Base-by-base conservation (phyloP, 2,329 filamentous ascomycete species). In the Blastomyces parvus region DNA sequence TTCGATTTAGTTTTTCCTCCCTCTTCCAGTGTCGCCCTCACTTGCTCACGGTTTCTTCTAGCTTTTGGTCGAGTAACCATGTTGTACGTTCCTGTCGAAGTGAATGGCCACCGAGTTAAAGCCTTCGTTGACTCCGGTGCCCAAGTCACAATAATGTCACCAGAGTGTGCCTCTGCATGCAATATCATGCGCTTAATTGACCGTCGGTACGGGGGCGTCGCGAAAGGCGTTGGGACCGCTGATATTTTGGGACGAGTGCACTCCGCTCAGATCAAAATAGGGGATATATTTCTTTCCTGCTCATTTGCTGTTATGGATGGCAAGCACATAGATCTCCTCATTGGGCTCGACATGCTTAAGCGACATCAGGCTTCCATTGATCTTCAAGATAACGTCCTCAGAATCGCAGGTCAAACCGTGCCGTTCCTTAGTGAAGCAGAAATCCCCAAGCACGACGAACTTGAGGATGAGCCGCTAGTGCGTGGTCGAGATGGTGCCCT, bases 281-380 rank as follows among this genome's bases (percentile, higher is more conserved):
- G 93, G 61, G 86, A 84, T 52, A 84, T 93, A 66, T 91, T 91
- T 73, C 81, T 99, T 69, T 88, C 93, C 2, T 97, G 92, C 78
- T 94, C 91, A 64, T 99, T 99, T 76, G 99, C 94, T 2, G 94
- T 99, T 72, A 99, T 99, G 94, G 94, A 99, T 78, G 94, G 94
- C 67, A 99, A 97, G 77, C 87, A 91, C 61, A 94, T 99, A 30
- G 94, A 97, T 74, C 82, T 99, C 22, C 83, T 99, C 1, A 84
- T 99, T 14, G 94, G 94, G 3, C 80, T 99, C 52, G 94, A 99
- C 75, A 99, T 99, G 90, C 82, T 99, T 66, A 97, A 96, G 79
- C 86, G 94, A 48, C 92, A 97, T 76, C 93, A 96, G 76, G 94
- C 93, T 44, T 89, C 84, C 69, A 93, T 99, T 71, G 94, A 99